Percentiles rank a stretch among this genome's conserved stretches.
Evolutionary conservation across 192 early-diverging fungal species (phyloP).

Genomic region (Coemansia guatemalensis): DNA sequence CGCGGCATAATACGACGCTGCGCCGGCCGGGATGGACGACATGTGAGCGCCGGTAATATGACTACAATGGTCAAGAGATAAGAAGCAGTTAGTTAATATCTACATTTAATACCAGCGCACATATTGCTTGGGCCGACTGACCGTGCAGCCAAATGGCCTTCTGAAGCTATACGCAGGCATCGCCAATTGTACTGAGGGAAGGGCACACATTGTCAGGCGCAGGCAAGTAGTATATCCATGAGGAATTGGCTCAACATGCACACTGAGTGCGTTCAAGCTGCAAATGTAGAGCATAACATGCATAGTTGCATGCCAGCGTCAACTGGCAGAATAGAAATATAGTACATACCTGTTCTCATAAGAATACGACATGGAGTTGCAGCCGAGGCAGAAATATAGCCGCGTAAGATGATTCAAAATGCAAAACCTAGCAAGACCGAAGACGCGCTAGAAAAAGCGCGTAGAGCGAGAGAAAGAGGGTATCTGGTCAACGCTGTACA

Average conservation of each 20-base stretch:
- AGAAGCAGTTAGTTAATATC: background rate
- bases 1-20: conserved; percentile 38
- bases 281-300: background rate
- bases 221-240: background rate
- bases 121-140: background rate
- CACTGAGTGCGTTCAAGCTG: background rate
- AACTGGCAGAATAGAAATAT: background rate
- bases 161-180: background rate
- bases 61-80: conserved; percentile 23
- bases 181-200: background rate
- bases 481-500: background rate
- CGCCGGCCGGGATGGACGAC: conserved; percentile 40
- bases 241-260: background rate
- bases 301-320: background rate
- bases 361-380: conserved; percentile 35
- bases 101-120: conserved; percentile 9
- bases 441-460: background rate
- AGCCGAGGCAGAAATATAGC: background rate
- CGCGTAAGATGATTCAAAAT: background rate
- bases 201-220: background rate
- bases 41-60: conserved; percentile 44
- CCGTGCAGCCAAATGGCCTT: background rate
- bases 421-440: background rate
- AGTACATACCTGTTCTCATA: conserved; percentile 46
- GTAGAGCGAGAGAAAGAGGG: background rate